Conservation (phyloP, 208 protist genomes). For the Leptomonas seymouri region DNA sequence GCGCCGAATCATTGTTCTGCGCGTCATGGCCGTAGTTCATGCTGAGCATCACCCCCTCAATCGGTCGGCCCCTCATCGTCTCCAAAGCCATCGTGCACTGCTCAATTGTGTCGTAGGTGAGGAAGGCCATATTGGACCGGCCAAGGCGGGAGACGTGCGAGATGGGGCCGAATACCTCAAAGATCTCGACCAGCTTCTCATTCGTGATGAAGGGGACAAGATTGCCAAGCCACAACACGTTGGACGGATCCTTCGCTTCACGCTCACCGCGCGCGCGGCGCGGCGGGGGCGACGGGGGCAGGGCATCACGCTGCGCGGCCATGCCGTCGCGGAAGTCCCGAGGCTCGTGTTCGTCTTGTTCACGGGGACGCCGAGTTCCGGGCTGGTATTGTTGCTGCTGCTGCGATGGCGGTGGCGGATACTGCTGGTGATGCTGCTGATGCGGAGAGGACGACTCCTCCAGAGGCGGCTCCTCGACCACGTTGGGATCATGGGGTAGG, state of each 20-base stretch:
- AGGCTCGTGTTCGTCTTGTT: slow-evolving; percentile 15
- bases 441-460: slow-evolving; percentile 10
- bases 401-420: not conserved
- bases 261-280: slow-evolving; percentile 65
- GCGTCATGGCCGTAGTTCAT: slow-evolving; percentile 85
- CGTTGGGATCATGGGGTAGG: slow-evolving; percentile 47
- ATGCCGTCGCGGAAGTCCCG: slow-evolving; percentile 22
- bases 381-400: slow-evolving; percentile 1
- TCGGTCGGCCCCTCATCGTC: slow-evolving; percentile 68
- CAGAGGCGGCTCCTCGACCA: slow-evolving; percentile 23
- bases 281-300: slow-evolving; percentile 18
- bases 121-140: slow-evolving; percentile 75
- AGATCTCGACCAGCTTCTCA: slow-evolving; percentile 76
- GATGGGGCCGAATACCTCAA: slow-evolving; percentile 80
- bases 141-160: slow-evolving; percentile 70
- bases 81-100: slow-evolving; percentile 83
- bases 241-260: slow-evolving; percentile 64
- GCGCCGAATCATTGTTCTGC: slow-evolving; percentile 28
- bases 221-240: slow-evolving; percentile 84
- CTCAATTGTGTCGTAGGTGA: slow-evolving; percentile 85
- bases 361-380: slow-evolving; percentile 18
- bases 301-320: not conserved
- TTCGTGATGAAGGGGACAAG: slow-evolving; percentile 68
- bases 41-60: slow-evolving; percentile 71
- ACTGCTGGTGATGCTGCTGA: slow-evolving; percentile 1